Percentiles rank a stretch among this genome's conserved stretches.
Evolutionary conservation across 2,329 filamentous ascomycete species (phyloP).

Genomic region (Volutella citrinella): DNA sequence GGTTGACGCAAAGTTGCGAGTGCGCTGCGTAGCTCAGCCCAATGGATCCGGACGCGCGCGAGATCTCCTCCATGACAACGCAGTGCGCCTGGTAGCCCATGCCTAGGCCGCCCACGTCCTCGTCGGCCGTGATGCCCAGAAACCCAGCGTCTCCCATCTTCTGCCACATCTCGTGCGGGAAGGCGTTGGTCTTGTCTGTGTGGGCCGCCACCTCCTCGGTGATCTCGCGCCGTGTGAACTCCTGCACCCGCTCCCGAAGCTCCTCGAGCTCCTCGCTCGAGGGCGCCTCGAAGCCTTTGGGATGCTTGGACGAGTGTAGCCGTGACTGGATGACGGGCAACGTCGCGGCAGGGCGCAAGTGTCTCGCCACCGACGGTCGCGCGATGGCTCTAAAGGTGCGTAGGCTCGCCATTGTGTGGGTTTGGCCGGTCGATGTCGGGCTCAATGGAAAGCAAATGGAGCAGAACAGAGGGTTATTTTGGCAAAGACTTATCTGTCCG

Average conservation of each 20-base stretch:
- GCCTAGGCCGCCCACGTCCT: constrained; percentile 82
- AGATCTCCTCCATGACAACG: constrained; percentile 92
- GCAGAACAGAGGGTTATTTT: no score
- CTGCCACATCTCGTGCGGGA: constrained; percentile 87
- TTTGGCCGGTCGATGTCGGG: neutral
- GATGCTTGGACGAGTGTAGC: constrained; percentile 57
- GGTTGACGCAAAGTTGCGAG: constrained; percentile 94
- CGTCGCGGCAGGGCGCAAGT: constrained; percentile 25
- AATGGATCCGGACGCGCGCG: constrained; percentile 78
- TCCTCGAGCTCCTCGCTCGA: constrained; percentile 72
- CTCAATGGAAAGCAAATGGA: neutral
- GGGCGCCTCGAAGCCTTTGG: constrained; percentile 64
- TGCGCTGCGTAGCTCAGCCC: constrained; percentile 93
- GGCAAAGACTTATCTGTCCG: no score
- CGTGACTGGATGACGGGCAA: constrained; percentile 37
- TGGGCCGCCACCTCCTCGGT: constrained; percentile 74
- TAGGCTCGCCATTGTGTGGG: constrained; percentile 38
- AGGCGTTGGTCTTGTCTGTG: constrained; percentile 85
- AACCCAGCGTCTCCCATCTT: constrained; percentile 91
- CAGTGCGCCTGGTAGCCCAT: constrained; percentile 98
- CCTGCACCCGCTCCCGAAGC: constrained; percentile 78
- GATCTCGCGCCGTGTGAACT: constrained; percentile 87
- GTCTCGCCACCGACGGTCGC: constrained; percentile 27
- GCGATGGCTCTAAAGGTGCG: constrained; percentile 35
- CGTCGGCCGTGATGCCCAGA: constrained; percentile 88